These are phyloP conservation scores for Purpureocillium lavendulum DNA, from an alignment of 2,329 filamentous ascomycete species.

Conservation along the genomic window DNA sequence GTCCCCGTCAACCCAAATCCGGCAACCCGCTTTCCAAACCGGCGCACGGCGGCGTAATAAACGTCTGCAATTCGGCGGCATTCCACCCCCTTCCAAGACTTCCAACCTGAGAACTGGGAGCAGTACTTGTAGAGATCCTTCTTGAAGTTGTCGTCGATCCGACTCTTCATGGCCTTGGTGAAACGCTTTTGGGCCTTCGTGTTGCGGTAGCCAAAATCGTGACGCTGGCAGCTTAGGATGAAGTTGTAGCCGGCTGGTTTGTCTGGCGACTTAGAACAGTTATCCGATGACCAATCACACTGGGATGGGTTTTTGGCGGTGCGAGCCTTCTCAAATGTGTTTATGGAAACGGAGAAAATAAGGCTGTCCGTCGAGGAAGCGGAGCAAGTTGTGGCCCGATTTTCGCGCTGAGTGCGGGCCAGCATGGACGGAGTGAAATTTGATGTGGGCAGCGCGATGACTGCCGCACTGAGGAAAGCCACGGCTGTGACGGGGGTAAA, in stretches of 20 bases:
- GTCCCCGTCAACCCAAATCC: too few relatives aligned
- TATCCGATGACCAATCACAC: constrained; percentile 15
- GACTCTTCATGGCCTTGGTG: constrained; percentile 18
- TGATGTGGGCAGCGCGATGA: background rate
- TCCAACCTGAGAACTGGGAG: background rate
- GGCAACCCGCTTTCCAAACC: constrained; percentile 9
- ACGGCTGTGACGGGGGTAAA: background rate
- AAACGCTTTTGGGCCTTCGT: constrained; percentile 31
- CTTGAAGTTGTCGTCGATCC: constrained; percentile 33
- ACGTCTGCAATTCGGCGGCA: constrained; percentile 12
- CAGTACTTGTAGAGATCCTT: constrained; percentile 18
- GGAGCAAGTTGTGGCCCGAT: background rate
- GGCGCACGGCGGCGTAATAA: constrained; percentile 12
- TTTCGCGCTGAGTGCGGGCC: background rate
- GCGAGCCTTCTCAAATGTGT: constrained; percentile 8
- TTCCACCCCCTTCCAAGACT: background rate
- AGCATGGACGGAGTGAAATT: background rate
- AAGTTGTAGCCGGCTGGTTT: constrained; percentile 18
- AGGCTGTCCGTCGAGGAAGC: constrained; percentile 9
- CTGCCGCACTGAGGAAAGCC: background rate
- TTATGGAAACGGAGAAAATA: constrained; percentile 5
- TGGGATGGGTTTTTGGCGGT: constrained; percentile 17
- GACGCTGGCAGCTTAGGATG: constrained; percentile 12
- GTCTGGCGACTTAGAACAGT: constrained; percentile 15
- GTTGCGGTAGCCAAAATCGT: constrained; percentile 18